phyloP scores from a whole-genome alignment of 225 moss, liverwort and hornwort species.

The Pseudoscleropodium purum region DNA sequence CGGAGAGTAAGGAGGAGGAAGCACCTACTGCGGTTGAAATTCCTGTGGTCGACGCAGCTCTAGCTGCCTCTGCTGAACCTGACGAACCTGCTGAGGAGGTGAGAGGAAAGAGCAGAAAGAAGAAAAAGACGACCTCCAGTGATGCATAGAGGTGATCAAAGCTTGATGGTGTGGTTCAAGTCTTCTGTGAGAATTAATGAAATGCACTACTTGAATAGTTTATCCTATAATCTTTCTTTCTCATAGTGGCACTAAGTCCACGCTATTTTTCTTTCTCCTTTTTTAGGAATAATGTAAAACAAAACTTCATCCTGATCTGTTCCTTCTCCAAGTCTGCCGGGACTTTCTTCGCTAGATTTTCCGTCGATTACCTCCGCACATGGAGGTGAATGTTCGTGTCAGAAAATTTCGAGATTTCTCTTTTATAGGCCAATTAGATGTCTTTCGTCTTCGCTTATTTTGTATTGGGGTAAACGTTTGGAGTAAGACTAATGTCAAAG shows the following conservation, averaged over 20 bases:
- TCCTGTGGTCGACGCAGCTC: conserved; percentile 42
- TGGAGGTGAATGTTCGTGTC: neutral
- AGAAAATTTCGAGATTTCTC: neutral
- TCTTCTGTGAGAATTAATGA: conserved; percentile 1
- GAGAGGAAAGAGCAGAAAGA: conserved; percentile 63
- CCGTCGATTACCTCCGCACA: neutral
- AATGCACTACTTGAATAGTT: neutral
- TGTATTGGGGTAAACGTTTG: neutral
- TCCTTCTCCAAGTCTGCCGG: neutral
- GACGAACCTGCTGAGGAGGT: conserved; percentile 58
- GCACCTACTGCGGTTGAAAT: conserved; percentile 50
- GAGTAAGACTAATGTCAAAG: neutral
- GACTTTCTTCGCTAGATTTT: neutral
- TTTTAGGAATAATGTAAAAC: neutral
- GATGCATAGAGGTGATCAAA: conserved; percentile 72
- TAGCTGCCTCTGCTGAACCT: conserved; percentile 31
- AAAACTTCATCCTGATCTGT: neutral
- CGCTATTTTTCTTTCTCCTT: neutral
- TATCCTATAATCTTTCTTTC: neutral
- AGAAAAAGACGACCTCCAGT: conserved; percentile 54
- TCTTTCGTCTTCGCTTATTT: neutral
- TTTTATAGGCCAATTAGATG: neutral
- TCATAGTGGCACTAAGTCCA: neutral
- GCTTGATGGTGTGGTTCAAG: conserved; percentile 18
- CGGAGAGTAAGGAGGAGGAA: conserved; percentile 18